Conservation (phyloP, 371 early-diverging fungal genomes). For the Actinomortierella ambigua region DNA sequence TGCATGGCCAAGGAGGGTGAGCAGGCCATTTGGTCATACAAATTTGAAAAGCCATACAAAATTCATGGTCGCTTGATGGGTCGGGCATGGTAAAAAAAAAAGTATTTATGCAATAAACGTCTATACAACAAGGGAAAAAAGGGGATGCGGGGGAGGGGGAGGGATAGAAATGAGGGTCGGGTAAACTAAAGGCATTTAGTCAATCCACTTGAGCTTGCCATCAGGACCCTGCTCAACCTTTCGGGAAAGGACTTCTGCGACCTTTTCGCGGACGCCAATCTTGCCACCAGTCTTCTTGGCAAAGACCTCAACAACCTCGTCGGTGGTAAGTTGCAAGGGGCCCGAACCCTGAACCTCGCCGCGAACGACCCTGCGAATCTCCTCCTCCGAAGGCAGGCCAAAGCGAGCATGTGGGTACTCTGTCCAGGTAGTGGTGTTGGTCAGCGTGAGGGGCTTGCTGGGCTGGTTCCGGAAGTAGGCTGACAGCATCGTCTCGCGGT, state of each 20-base stretch:
- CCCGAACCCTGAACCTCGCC: constrained; percentile 66
- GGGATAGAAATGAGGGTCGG: no score
- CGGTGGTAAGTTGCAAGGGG: constrained; percentile 53
- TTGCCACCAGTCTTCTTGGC: constrained; percentile 62
- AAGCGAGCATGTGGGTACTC: constrained; percentile 78
- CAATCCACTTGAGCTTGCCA: constrained; percentile 48
- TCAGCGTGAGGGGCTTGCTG: constrained; percentile 46
- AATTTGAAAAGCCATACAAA: no score
- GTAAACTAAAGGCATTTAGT: constrained; percentile 43
- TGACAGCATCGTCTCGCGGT: constrained; percentile 62
- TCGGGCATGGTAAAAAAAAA: no score
- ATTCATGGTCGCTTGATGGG: no score
- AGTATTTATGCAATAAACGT: no score
- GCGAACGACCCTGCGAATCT: constrained; percentile 63
- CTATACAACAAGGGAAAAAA: no score
- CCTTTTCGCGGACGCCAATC: constrained; percentile 74
- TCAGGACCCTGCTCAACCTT: constrained; percentile 51
- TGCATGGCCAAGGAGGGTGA: no score
- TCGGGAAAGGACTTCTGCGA: constrained; percentile 65
- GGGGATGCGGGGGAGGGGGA: no score
- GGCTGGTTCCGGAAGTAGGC: constrained; percentile 59
- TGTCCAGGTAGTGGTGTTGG: constrained; percentile 45
- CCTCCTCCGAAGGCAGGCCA: constrained; percentile 80
- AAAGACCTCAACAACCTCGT: constrained; percentile 75
- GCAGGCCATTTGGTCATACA: no score